These are phyloP conservation scores for Elaeis oleifera DNA, from an alignment of 202 grass and related monocot genomes.

Conservation along the genomic window DNA sequence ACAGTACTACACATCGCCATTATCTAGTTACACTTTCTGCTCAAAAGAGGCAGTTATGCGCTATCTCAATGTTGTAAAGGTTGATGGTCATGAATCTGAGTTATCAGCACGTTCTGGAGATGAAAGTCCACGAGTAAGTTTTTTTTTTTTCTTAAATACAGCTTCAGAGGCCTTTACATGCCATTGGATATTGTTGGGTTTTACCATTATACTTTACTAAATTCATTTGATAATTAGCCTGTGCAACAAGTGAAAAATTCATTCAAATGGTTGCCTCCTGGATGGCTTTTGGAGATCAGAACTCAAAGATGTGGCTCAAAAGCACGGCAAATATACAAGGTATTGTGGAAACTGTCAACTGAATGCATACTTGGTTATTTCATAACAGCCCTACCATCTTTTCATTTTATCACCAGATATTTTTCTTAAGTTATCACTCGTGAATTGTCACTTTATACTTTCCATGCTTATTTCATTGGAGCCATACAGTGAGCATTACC, in stretches of 20 bases:
- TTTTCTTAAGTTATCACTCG: no score
- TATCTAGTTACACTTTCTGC: constrained; percentile 41
- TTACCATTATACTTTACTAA: constrained; percentile 8
- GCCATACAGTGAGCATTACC: no score
- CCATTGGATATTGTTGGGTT: background rate
- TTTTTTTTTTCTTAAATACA: background rate
- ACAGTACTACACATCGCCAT: constrained; percentile 56
- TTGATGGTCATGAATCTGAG: constrained; percentile 23
- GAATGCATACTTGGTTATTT: background rate
- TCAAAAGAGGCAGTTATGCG: constrained; percentile 35
- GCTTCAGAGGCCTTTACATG: background rate
- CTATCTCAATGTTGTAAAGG: constrained; percentile 29
- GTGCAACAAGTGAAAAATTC: constrained; percentile 13
- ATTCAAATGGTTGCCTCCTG: constrained; percentile 31
- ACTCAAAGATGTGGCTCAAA: constrained; percentile 16
- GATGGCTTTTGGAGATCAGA: constrained; percentile 18
- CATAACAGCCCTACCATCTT: background rate
- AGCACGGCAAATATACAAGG: no score
- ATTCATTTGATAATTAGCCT: constrained; percentile 3
- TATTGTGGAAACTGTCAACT: no score
- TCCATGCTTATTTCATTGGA: no score
- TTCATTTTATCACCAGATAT: no score
- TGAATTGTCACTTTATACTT: no score
- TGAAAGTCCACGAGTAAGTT: constrained; percentile 26
- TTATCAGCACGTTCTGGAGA: background rate